phyloP scores from a whole-genome alignment of 2,329 filamentous ascomycete genomes.

The Lizonia empirigonia region DNA sequence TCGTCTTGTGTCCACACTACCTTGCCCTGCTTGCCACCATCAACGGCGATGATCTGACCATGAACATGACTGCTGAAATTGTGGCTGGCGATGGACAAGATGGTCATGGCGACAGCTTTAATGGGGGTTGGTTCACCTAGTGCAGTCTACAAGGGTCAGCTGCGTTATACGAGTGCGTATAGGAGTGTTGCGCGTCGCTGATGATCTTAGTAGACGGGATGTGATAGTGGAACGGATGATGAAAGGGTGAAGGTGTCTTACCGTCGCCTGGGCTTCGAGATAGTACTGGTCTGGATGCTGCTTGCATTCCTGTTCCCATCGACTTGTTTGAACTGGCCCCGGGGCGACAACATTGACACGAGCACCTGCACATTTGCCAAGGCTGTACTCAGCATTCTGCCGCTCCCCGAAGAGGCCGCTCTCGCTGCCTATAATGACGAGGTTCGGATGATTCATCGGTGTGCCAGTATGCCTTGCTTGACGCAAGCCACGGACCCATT shows the following conservation, averaged over 20 bases:
- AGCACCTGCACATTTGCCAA: conserved; percentile 51
- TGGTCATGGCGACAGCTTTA: conserved; percentile 52
- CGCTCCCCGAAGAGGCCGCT: conserved; percentile 53
- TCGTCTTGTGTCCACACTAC: conserved; percentile 50
- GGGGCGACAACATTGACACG: conserved; percentile 56
- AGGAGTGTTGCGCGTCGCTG: background rate
- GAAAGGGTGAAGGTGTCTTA: conserved; percentile 9
- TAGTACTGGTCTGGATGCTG: conserved; percentile 49
- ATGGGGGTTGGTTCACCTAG: conserved; percentile 48
- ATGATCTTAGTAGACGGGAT: background rate
- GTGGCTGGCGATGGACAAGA: conserved; percentile 56
- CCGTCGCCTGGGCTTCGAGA: conserved; percentile 53
- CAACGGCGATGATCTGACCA: conserved; percentile 54
- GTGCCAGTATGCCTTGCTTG: conserved; percentile 24
- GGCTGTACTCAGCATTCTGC: conserved; percentile 53
- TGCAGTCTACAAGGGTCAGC: conserved; percentile 36
- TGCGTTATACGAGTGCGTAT: background rate
- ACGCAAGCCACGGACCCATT: conserved; percentile 50
- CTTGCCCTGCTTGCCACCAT: conserved; percentile 55
- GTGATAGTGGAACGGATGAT: background rate
- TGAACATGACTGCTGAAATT: conserved; percentile 53
- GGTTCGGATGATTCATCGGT: conserved; percentile 39
- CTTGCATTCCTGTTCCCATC: conserved; percentile 51
- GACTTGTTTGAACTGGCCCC: conserved; percentile 53
- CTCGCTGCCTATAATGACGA: conserved; percentile 55